Conservation (phyloP, 108 stramenopile genomes). For the Cyclostephanos tholiformis region DNA sequence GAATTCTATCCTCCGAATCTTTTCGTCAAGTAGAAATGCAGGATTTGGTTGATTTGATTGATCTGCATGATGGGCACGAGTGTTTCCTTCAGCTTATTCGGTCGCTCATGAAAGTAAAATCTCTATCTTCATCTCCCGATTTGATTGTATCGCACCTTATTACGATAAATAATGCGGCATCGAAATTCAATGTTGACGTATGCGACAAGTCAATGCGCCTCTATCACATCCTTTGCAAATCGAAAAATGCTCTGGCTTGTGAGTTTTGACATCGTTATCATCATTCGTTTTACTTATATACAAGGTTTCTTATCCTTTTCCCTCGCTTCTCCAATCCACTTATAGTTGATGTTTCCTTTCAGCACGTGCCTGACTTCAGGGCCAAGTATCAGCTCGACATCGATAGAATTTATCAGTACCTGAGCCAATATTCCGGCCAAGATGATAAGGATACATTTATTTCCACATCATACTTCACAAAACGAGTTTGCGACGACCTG, state of each 20-base stretch:
- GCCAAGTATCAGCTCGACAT: constrained; percentile 11
- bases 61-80: constrained; percentile 19
- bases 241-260: constrained; percentile 34
- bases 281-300: neutral
- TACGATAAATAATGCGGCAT: constrained; percentile 18
- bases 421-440: neutral
- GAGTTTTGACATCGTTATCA: constrained; percentile 1
- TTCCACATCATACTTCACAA: constrained; percentile 5
- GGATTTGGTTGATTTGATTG: constrained; percentile 25
- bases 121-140: constrained; percentile 36
- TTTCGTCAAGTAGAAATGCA: constrained; percentile 27
- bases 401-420: neutral
- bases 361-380: constrained; percentile 12
- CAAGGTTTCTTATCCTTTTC: neutral
- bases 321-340: neutral
- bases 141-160: constrained; percentile 20
- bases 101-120: constrained; percentile 36
- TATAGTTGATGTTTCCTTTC: constrained; percentile 33
- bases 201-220: constrained; percentile 6
- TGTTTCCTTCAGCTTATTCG: constrained; percentile 28
- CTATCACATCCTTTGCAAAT: constrained; percentile 16
- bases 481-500: constrained; percentile 19
- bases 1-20: constrained; percentile 10
- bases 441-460: neutral
- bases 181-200: neutral